phyloP scores from a whole-genome alignment of 2,329 filamentous ascomycete genomes.

The Trichoderma sp. region DNA sequence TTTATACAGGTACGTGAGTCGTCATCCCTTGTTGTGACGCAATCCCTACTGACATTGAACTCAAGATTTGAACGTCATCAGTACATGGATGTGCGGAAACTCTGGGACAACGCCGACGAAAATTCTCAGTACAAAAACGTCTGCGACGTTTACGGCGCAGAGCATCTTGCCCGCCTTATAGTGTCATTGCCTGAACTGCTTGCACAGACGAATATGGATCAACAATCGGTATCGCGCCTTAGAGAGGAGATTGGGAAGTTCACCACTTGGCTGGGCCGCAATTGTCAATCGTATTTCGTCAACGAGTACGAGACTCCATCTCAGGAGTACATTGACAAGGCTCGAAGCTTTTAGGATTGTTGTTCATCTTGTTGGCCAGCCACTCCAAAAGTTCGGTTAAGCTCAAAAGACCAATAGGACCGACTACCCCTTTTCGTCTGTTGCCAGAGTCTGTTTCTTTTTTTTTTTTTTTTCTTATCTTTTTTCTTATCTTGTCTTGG shows the following conservation, averaged over 20 bases:
- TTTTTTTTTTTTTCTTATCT: not conserved
- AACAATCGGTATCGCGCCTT: slow-evolving; percentile 81
- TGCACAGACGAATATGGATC: slow-evolving; percentile 97
- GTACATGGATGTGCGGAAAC: slow-evolving; percentile 72
- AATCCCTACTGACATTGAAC: slow-evolving; percentile 20
- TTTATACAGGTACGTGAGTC: slow-evolving; percentile 62
- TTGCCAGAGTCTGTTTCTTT: not conserved
- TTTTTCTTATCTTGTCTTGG: no score
- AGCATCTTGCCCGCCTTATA: slow-evolving; percentile 84
- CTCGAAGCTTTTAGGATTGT: slow-evolving; percentile 44
- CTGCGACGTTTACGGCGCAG: slow-evolving; percentile 83
- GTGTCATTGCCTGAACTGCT: slow-evolving; percentile 90
- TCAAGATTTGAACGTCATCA: slow-evolving; percentile 85
- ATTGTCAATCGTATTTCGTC: slow-evolving; percentile 74
- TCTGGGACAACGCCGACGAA: slow-evolving; percentile 60
- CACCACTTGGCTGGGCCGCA: slow-evolving; percentile 77
- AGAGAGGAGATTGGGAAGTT: slow-evolving; percentile 87
- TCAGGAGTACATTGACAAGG: slow-evolving; percentile 69
- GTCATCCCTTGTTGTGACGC: not conserved
- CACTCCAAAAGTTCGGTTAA: not conserved
- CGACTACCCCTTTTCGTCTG: not conserved
- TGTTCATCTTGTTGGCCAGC: not conserved
- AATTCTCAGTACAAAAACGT: slow-evolving; percentile 67
- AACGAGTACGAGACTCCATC: slow-evolving; percentile 70
- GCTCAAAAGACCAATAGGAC: not conserved